phyloP scores from a whole-genome alignment of 306 rosid genomes.

The Malus sylvestris region DNA sequence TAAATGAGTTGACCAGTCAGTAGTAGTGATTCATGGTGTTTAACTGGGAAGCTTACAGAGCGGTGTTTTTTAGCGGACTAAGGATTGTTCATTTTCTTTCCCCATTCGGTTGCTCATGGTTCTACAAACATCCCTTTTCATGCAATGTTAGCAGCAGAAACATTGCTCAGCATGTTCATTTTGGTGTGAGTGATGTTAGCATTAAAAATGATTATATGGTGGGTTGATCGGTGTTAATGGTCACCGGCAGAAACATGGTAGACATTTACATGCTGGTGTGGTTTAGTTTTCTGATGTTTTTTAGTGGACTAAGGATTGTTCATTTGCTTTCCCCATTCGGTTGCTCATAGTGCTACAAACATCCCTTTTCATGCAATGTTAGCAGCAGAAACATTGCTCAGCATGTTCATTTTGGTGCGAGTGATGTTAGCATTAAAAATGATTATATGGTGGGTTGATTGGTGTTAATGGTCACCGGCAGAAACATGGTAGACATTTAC shows the following conservation, averaged over 20 bases:
- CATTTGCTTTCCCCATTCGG: background rate
- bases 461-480: background rate
- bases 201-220: background rate
- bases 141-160: background rate
- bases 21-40: background rate
- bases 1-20: background rate
- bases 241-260: background rate
- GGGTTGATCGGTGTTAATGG: background rate
- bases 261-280: background rate
- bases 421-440: background rate
- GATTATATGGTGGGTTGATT: background rate
- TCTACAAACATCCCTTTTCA: background rate
- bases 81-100: background rate
- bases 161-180: background rate
- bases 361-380: background rate
- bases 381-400: background rate
- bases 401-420: background rate
- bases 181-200: background rate
- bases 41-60: background rate
- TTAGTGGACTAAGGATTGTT: background rate
- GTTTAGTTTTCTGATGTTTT: background rate
- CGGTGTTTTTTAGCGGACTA: background rate
- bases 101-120: background rate
- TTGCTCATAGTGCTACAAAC: background rate
- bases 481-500: background rate